phyloP scores from a whole-genome alignment of 2,329 filamentous ascomycete genomes.

The Aplosporella prunicola region DNA sequence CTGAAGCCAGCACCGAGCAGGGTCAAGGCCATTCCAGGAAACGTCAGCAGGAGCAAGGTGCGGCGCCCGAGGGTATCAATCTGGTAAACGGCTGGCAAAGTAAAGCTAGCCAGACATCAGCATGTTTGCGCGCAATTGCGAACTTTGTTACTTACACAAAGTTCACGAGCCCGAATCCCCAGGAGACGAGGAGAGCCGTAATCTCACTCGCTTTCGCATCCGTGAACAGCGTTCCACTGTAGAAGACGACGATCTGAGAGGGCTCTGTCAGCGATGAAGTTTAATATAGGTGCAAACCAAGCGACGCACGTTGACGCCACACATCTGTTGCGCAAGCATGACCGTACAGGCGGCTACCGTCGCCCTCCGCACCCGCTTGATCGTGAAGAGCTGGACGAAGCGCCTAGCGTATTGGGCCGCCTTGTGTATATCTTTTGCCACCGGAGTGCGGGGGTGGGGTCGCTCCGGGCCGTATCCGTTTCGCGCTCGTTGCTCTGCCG shows the following conservation, averaged over 20 bases:
- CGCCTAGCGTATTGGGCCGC: conserved; percentile 3
- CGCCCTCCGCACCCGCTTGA: conserved; percentile 20
- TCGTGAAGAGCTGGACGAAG: conserved; percentile 15
- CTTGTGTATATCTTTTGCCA: conserved; percentile 5
- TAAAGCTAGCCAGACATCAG: conserved; percentile 19
- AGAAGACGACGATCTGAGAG: conserved; percentile 9
- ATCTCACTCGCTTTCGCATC: neutral
- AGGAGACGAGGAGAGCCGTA: conserved; percentile 28
- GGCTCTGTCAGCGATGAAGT: conserved; percentile 16
- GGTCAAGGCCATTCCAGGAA: conserved; percentile 40
- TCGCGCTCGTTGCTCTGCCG: conserved; percentile 20
- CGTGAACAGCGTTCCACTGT: conserved; percentile 1
- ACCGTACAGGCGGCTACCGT: conserved; percentile 19
- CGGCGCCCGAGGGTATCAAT: conserved; percentile 34
- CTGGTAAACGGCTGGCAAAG: conserved; percentile 37
- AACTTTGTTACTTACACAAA: conserved; percentile 21
- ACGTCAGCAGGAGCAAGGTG: conserved; percentile 36
- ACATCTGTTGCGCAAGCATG: conserved; percentile 25
- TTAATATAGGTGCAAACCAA: conserved; percentile 21
- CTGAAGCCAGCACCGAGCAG: conserved; percentile 40
- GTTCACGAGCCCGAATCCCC: conserved; percentile 38
- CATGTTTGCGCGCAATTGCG: neutral
- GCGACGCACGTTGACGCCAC: conserved; percentile 22
- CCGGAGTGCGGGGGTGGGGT: neutral
- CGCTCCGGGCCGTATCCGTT: neutral